Conservation (phyloP, 495 filamentous ascomycete genomes). For the Oidiodendron maius region DNA sequence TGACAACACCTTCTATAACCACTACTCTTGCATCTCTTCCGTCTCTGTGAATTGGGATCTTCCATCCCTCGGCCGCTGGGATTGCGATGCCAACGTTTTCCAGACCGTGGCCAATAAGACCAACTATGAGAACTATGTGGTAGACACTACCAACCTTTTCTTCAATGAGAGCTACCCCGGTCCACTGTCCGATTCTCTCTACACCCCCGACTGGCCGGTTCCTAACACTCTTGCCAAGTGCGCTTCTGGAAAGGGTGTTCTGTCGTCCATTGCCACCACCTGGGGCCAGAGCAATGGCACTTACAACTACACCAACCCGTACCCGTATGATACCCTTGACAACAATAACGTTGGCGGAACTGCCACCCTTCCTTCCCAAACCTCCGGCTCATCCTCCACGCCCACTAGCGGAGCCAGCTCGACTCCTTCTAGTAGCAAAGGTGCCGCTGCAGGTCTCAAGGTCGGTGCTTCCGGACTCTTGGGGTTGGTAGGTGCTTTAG, state of each 20-base stretch:
- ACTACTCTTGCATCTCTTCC: slow-evolving; percentile 63
- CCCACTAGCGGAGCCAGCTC: not conserved
- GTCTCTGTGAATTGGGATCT: slow-evolving; percentile 46
- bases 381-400: not conserved
- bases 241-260: not conserved
- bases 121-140: slow-evolving; percentile 20
- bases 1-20: slow-evolving; percentile 64
- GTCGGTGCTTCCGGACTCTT: not conserved
- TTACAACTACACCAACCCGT: not conserved
- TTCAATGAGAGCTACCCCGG: slow-evolving; percentile 2
- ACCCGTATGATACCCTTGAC: not conserved
- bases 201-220: not conserved
- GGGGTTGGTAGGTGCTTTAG: not conserved
- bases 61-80: slow-evolving; percentile 51
- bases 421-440: not conserved
- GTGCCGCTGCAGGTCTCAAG: not conserved
- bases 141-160: not conserved
- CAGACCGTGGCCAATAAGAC: slow-evolving; percentile 48
- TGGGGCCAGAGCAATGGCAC: not conserved
- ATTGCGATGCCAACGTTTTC: slow-evolving; percentile 54
- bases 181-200: not conserved
- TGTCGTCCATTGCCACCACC: not conserved
- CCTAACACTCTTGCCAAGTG: slow-evolving; percentile 1
- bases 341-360: not conserved
- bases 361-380: not conserved